Evolutionary conservation across 495 filamentous ascomycete genomes (phyloP).

Genomic region (Halenospora varia): DNA sequence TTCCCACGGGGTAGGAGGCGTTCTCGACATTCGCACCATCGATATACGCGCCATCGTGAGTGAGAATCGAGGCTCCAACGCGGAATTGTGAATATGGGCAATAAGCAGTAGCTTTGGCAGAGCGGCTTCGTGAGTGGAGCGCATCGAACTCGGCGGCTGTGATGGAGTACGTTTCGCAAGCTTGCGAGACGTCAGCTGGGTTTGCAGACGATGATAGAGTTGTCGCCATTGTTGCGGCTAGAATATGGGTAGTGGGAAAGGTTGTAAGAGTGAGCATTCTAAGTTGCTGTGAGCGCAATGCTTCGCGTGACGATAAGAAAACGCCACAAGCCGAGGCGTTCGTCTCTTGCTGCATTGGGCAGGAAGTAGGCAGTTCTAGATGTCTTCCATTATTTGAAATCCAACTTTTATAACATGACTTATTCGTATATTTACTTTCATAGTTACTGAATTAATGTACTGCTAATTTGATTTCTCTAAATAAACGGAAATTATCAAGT

Average conservation of each 20-base stretch:
- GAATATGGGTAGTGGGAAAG: not conserved
- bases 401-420: too few relatives aligned
- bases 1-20: constrained; percentile 85
- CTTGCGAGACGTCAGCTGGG: constrained; percentile 9
- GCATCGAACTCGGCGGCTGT: constrained; percentile 53
- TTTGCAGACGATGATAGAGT: constrained; percentile 10
- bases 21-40: constrained; percentile 92
- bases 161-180: constrained; percentile 41
- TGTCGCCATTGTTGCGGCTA: constrained; percentile 13
- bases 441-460: too few relatives aligned
- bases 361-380: not conserved
- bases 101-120: constrained; percentile 74
- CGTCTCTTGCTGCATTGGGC: not conserved
- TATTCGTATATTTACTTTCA: too few relatives aligned
- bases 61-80: constrained; percentile 80
- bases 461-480: too few relatives aligned
- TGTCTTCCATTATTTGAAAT: too few relatives aligned
- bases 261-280: not conserved
- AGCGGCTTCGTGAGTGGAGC: constrained; percentile 53
- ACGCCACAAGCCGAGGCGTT: not conserved
- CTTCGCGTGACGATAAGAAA: not conserved
- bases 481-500: too few relatives aligned
- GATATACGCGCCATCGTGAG: constrained; percentile 54
- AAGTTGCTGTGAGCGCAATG: not conserved
- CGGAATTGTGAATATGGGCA: constrained; percentile 94